Evolutionary conservation across 1,284 basidiomycete species (phyloP), one percentile per base, ranked within the genome.

Genomic region (Microbotryum violaceum): DNA sequence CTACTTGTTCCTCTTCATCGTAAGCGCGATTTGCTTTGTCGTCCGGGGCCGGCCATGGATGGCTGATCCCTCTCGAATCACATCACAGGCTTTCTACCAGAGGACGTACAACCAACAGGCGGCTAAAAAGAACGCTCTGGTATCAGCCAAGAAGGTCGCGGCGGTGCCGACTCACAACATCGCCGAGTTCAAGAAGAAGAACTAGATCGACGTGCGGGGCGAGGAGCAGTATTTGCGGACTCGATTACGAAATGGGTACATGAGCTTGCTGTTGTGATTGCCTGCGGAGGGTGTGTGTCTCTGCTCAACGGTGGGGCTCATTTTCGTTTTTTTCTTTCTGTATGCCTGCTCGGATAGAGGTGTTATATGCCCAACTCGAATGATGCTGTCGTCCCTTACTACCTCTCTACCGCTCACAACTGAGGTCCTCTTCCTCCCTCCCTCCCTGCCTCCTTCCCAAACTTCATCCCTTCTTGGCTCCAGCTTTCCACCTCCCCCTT

Each of bases 1-100:
- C 74, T 98, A 97, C 78, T 83, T 96, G 59, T 82, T 85, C 71
- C 82, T 96, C 63, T 93, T 94, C 81, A 89, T 94, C 80, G 75
- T 47, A 31, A 16, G 49, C 50, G 6, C 29, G 29, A 25, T 23
- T 52, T 31, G 23, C 44, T 9, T 56, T 25, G 23, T 29, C 18
- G 18, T 27, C 37, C 14, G 25, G 7, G 10, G 6, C 10, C 31
- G 12, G 25, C 4, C 33, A 18, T n/a, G 6, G 16, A n/a, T 23
- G 49, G 7, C 25, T n/a, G 16, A 18, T 23, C 2, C 16, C 9
- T 16, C 18, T 33, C 7, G 10, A 10, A 50, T 31, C 47, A 47
- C 60, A 14, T 51, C 48, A 6, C 58, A 54, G 52, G 66, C 60
- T 18, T 75, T 77, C 69, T 77, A 77, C 70, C 57, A 69, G 45